Percentiles rank a stretch among this genome's conserved stretches.
These are phyloP conservation scores for Eruca vesicaria DNA, from an alignment of 441 rosid species.

Conservation along the genomic window DNA sequence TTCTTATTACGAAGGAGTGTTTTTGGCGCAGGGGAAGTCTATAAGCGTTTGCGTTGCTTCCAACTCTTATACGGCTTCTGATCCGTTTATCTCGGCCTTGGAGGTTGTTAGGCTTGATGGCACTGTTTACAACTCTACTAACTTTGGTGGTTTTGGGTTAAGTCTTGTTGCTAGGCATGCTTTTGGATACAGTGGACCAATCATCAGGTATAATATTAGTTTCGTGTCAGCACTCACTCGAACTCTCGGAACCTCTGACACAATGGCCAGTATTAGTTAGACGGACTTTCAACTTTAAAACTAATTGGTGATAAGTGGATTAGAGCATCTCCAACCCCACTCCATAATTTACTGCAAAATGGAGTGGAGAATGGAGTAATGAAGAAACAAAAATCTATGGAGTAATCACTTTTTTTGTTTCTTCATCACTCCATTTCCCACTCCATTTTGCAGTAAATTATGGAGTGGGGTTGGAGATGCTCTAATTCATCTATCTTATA, in stretches of 20 bases:
- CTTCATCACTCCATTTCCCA: too few relatives aligned
- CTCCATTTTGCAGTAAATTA: too few relatives aligned
- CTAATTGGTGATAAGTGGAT: too few relatives aligned
- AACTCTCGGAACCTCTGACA: neutral
- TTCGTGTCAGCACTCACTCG: neutral
- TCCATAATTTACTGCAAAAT: too few relatives aligned
- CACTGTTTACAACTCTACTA: conserved; percentile 72
- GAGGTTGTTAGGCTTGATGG: conserved; percentile 58
- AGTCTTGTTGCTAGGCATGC: conserved; percentile 69
- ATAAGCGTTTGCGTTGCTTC: conserved; percentile 71
- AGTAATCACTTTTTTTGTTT: too few relatives aligned
- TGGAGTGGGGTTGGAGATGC: too few relatives aligned
- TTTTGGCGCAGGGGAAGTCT: conserved; percentile 62
- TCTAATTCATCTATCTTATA: too few relatives aligned
- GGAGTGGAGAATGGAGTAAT: too few relatives aligned
- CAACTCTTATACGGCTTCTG: conserved; percentile 64
- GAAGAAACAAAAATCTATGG: too few relatives aligned
- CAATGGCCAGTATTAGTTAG: neutral
- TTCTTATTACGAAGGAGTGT: conserved; percentile 78
- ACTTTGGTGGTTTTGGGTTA: conserved; percentile 49
- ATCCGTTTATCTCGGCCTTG: conserved; percentile 84
- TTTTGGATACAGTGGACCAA: conserved; percentile 61
- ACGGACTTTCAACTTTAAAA: too few relatives aligned
- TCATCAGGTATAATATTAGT: conserved; percentile 44
- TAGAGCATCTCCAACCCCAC: too few relatives aligned